phyloP scores from a whole-genome alignment of 495 filamentous ascomycete genomes.

The Neurospora tetraspora region DNA sequence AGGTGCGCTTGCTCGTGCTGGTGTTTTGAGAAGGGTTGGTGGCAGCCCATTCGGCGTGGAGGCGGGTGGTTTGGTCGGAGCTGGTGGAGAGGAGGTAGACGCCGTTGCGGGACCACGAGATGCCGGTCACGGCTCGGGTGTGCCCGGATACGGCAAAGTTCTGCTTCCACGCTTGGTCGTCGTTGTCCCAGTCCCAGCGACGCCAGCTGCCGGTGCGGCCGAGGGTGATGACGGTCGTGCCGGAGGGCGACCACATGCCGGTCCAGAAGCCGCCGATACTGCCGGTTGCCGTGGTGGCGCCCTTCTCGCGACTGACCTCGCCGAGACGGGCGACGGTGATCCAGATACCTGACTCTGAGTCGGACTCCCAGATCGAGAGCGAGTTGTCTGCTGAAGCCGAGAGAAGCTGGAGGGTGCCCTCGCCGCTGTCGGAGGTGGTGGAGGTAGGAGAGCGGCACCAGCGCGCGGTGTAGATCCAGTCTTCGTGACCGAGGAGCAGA shows the following conservation, averaged over 20 bases:
- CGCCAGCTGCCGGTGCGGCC: constrained; percentile 92
- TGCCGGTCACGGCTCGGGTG: constrained; percentile 62
- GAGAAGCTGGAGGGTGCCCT: constrained; percentile 57
- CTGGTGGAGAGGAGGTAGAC: constrained; percentile 81
- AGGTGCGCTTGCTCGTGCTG: constrained; percentile 37
- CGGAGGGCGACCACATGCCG: constrained; percentile 81
- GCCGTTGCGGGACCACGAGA: constrained; percentile 77
- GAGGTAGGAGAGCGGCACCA: constrained; percentile 51
- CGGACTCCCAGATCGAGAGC: constrained; percentile 81
- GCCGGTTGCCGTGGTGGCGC: constrained; percentile 88
- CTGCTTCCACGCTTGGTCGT: constrained; percentile 60
- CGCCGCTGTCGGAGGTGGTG: constrained; percentile 7
- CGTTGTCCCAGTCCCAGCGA: constrained; percentile 49
- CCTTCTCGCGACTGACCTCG: constrained; percentile 88
- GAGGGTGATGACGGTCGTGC: constrained; percentile 62
- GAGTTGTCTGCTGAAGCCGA: constrained; percentile 94
- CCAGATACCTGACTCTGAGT: constrained; percentile 79
- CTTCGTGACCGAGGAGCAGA: constrained; percentile 88
- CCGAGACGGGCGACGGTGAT: constrained; percentile 73
- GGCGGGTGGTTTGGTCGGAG: constrained; percentile 87
- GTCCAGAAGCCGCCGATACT: constrained; percentile 95
- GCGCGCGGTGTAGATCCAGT: constrained; percentile 85
- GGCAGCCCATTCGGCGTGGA: constrained; percentile 73
- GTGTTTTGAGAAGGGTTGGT: constrained; percentile 5
- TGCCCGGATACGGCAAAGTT: constrained; percentile 74